Percentiles rank a stretch among this genome's conserved stretches.
phyloP scores from a whole-genome alignment of 306 rosid species.

The Vicia sativa region DNA sequence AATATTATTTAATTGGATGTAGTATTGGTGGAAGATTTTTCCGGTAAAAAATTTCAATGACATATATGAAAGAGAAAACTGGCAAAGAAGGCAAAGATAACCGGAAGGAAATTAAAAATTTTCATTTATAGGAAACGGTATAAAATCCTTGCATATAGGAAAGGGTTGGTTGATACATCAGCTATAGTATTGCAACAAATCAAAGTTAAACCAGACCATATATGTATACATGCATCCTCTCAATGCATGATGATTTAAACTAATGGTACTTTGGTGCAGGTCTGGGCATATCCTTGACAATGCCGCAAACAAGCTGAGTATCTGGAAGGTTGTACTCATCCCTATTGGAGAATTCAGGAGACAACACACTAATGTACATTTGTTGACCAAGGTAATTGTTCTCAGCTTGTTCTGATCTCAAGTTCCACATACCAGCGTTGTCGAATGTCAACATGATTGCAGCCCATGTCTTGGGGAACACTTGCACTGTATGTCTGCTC shows the following conservation, averaged over 20 bases:
- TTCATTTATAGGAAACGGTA: not conserved
- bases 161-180: conserved; percentile 26
- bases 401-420: conserved; percentile 63
- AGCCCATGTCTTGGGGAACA: conserved; percentile 72
- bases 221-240: not conserved
- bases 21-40: no score
- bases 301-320: conserved; percentile 52
- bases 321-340: conserved; percentile 71
- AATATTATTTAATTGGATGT: no score
- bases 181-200: not conserved
- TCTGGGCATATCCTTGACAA: conserved; percentile 52
- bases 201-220: not conserved
- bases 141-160: not conserved
- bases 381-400: conserved; percentile 70
- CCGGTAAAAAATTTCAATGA: no score
- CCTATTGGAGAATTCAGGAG: conserved; percentile 50
- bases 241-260: not conserved
- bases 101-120: conserved; percentile 6
- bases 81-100: not conserved
- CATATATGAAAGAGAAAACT: not conserved
- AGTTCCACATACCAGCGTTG: conserved; percentile 79
- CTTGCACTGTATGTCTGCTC: conserved; percentile 80
- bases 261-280: conserved; percentile 42
- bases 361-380: conserved; percentile 53
- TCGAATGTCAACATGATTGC: conserved; percentile 65